These are phyloP conservation scores for Conticribra weissflogii DNA, from an alignment of 108 stramenopile species.

Conservation along the genomic window DNA sequence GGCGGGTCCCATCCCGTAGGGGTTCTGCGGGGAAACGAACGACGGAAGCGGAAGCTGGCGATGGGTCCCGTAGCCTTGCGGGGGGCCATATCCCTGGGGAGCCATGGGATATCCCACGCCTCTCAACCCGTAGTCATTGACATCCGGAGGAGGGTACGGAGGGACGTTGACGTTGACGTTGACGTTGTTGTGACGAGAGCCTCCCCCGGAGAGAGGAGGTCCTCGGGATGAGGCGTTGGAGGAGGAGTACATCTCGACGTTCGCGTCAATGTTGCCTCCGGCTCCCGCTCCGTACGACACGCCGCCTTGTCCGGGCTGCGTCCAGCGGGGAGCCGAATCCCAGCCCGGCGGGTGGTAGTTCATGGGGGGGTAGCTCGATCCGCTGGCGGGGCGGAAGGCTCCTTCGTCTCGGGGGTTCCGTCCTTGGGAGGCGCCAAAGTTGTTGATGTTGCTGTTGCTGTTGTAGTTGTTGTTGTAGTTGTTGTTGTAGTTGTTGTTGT, in stretches of 20 bases:
- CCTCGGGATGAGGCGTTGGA: neutral
- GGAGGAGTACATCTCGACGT: neutral
- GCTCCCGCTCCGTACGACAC: neutral
- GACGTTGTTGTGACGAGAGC: neutral
- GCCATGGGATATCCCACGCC: neutral
- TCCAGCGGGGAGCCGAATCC: constrained; percentile 4
- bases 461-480: neutral
- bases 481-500: neutral
- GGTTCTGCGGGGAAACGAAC: constrained; percentile 21
- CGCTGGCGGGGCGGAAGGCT: neutral
- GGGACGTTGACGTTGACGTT: constrained; percentile 1
- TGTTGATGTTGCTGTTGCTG: too few relatives aligned
- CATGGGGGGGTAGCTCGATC: neutral
- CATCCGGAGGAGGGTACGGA: constrained; percentile 21
- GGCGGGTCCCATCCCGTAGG: constrained; percentile 6
- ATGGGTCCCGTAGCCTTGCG: constrained; percentile 6
- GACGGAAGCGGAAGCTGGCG: constrained; percentile 18
- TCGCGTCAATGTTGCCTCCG: neutral
- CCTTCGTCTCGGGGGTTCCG: neutral
- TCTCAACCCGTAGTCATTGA: constrained; percentile 22
- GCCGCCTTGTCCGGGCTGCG: neutral
- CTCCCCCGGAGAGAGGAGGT: neutral
- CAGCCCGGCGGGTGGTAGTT: neutral
- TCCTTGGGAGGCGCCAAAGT: neutral
- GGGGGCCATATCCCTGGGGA: neutral